Evolutionary conservation across 169 alveolate species (phyloP), one percentile per base, ranked within the genome.

Genomic region (Blepharisma undulans): DNA sequence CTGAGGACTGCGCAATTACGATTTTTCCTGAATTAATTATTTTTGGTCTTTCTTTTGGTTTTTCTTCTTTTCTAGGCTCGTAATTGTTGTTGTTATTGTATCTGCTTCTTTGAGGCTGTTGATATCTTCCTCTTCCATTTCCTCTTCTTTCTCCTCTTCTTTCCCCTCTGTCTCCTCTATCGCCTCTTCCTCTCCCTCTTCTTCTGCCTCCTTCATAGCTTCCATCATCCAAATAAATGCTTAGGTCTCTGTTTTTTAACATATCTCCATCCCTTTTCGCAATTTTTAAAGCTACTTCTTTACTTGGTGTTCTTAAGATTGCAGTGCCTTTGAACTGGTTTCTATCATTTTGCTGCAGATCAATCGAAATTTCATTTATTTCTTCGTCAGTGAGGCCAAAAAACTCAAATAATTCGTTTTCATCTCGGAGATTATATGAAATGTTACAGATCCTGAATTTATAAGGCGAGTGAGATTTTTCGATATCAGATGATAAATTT

Each of bases 181-280:
- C 87, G 0, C 87, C 34, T 21, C 34, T 32, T 34, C 89, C 76
- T 48, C 89, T 33, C 14, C 89, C 89, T 60, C 89, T 82, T 34
- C 89, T 30, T 22, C 36, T 32, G 10, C 74, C 34, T 30, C 61
- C 61, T 8, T 33, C 30, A 2, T 25, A 10, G 32, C 19, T 7
- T 79, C 61, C 87, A 10, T 27, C 61, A 30, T 79, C 34, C n/a
- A 82, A 4, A 32, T 21, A 21, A 25, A 59, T 33, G 12, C 22
- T 21, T 10, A 82, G 3, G 7, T 21, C 30, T 30, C 89, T 82
- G 33, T 74, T 74, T 10, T 78, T n/a, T n/a, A 82, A 3, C 8
- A 21, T 0, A 5, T 21, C 34, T 21, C 34, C 89, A 60, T 82
- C 27, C 29, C 32, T 34, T 82, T 82, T 74, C n/a, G 89, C 74